phyloP scores from a whole-genome alignment of 2,329 filamentous ascomycete genomes.

The Juglanconis sp. region DNA sequence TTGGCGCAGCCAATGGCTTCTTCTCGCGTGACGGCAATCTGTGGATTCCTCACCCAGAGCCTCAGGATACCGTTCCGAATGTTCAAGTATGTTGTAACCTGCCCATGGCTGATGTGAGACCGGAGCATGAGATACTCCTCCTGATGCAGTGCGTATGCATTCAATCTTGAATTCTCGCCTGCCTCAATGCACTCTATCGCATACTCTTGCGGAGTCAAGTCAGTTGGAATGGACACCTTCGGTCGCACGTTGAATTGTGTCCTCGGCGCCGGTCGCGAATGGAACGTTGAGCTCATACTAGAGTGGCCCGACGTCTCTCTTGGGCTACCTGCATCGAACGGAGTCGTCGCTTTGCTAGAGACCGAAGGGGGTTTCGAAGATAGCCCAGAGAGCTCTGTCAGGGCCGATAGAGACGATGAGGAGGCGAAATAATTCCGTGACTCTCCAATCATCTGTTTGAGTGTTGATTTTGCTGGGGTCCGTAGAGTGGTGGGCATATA shows the following conservation, averaged over 20 bases:
- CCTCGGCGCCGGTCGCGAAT: constrained; percentile 28
- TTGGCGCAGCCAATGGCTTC: constrained; percentile 89
- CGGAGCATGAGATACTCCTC: constrained; percentile 80
- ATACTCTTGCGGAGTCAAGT: constrained; percentile 72
- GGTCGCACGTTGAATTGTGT: constrained; percentile 60
- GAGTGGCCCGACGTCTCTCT: constrained; percentile 28
- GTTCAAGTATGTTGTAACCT: constrained; percentile 94
- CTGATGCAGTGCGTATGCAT: constrained; percentile 81
- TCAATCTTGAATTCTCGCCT: constrained; percentile 83
- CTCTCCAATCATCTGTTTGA: constrained; percentile 17
- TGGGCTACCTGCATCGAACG: constrained; percentile 43
- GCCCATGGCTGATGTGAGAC: constrained; percentile 77
- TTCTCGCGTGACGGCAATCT: constrained; percentile 74
- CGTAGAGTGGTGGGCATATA: neutral
- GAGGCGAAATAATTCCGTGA: constrained; percentile 44
- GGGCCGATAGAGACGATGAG: constrained; percentile 49
- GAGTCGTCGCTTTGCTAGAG: constrained; percentile 64
- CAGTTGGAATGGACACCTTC: constrained; percentile 78
- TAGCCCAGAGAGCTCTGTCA: constrained; percentile 54
- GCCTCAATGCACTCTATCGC: constrained; percentile 88
- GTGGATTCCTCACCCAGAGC: constrained; percentile 83
- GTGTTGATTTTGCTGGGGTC: constrained; percentile 14
- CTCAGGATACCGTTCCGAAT: constrained; percentile 92
- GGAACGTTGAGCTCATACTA: constrained; percentile 19
- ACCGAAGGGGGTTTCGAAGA: constrained; percentile 51